Conservation (phyloP, 2,329 filamentous ascomycete genomes). For the Blastomyces silverae region DNA sequence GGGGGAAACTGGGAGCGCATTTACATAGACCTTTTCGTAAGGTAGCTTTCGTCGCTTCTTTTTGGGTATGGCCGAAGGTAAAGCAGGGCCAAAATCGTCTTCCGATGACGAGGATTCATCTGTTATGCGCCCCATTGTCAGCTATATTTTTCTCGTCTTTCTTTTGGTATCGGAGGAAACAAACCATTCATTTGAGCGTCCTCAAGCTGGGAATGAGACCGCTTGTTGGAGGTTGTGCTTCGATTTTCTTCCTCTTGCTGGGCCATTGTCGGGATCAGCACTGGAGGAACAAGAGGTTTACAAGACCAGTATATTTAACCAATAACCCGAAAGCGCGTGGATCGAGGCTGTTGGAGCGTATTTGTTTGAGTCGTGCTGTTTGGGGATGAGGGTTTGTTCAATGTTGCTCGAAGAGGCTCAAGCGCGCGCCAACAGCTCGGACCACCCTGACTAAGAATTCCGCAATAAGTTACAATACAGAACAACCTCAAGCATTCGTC, state of each 20-base stretch:
- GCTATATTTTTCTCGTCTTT: conserved; percentile 17
- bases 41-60: conserved; percentile 87
- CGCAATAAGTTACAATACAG: not conserved
- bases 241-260: conserved; percentile 19
- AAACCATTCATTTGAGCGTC: conserved; percentile 26
- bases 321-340: not conserved
- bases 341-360: not conserved
- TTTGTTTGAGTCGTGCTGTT: not conserved
- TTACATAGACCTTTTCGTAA: conserved; percentile 91
- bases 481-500: not conserved
- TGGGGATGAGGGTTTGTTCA: not conserved
- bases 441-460: conserved; percentile 13
- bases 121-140: conserved; percentile 6
- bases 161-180: conserved; percentile 33
- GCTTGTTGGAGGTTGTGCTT: conserved; percentile 42
- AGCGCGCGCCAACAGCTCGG: conserved; percentile 15
- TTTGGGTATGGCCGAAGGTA: conserved; percentile 74
- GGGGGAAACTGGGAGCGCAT: conserved; percentile 70
- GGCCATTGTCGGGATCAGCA: conserved; percentile 24
- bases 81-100: conserved; percentile 87
- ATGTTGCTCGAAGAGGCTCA: not conserved
- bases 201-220: conserved; percentile 52
- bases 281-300: not conserved
- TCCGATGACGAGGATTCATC: conserved; percentile 63
- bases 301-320: not conserved